Conservation (phyloP, 805 yeast genomes). For the Yamadazyma laniorum region DNA sequence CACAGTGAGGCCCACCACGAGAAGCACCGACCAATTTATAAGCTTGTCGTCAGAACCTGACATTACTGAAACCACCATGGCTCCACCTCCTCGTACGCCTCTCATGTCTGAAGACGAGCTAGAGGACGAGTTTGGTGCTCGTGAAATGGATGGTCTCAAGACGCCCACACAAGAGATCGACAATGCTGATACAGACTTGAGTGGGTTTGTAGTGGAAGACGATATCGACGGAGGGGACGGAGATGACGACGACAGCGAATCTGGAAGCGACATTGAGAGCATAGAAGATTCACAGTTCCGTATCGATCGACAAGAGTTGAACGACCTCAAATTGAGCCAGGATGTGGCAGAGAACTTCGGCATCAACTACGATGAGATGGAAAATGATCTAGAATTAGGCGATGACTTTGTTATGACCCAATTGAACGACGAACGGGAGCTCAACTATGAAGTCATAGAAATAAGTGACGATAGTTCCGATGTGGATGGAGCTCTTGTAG, state of each 20-base stretch:
- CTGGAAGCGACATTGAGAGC: constrained; percentile 5
- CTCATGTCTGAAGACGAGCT: constrained; percentile 1
- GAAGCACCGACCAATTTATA: background rate
- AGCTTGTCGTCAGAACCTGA: background rate
- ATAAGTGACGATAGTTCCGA: constrained; percentile 34
- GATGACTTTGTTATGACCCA: constrained; percentile 30
- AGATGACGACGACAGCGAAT: constrained; percentile 2
- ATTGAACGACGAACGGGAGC: constrained; percentile 40
- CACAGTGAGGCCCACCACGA: background rate
- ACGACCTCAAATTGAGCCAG: constrained; percentile 29
- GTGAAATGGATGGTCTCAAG: constrained; percentile 31
- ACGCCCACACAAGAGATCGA: constrained; percentile 35
- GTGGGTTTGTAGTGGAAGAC: constrained; percentile 23
- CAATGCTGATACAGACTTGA: constrained; percentile 26
- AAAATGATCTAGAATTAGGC: constrained; percentile 12
- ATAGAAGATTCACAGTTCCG: constrained; percentile 11
- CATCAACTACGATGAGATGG: constrained; percentile 24
- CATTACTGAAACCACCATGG: background rate
- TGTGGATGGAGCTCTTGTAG: background rate
- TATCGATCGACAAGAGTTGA: constrained; percentile 20
- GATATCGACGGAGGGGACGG: background rate
- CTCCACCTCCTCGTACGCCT: background rate
- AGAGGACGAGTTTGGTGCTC: constrained; percentile 37
- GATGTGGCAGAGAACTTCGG: constrained; percentile 33
- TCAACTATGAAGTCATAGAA: constrained; percentile 33